Conservation (phyloP, 1,139 yeast genomes). For the Taiozyma sp. region DNA sequence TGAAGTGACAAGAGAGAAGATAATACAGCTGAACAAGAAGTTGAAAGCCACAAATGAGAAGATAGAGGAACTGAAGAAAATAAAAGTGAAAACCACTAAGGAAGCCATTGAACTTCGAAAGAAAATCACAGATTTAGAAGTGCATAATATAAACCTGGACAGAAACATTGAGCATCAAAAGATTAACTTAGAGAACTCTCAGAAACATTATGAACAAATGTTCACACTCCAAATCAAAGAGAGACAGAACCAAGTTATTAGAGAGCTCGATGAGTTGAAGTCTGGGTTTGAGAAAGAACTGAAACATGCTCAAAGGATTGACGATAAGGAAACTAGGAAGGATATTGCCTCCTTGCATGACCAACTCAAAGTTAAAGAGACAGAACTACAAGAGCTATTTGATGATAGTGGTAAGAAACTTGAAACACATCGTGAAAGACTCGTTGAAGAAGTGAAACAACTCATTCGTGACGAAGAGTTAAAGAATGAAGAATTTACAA, state of each 20-base stretch:
- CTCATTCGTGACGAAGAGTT: conserved; percentile 10
- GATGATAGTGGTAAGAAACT: conserved; percentile 7
- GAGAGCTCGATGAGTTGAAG: conserved; percentile 16
- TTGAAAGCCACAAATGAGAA: conserved; percentile 5
- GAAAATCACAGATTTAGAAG: conserved; percentile 13
- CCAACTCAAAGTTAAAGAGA: not conserved
- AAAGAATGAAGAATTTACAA: conserved; percentile 12
- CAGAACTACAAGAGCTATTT: conserved; percentile 1
- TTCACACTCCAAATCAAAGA: conserved; percentile 12
- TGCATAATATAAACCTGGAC: conserved; percentile 11
- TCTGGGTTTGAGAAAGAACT: conserved; percentile 1
- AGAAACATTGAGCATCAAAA: conserved; percentile 7
- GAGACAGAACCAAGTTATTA: conserved; percentile 8
- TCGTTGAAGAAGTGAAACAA: conserved; percentile 4
- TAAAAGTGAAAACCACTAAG: conserved; percentile 1
- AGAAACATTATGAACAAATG: conserved; percentile 12
- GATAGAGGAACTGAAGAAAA: conserved; percentile 4
- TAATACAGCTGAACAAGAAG: conserved; percentile 7
- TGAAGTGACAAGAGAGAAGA: conserved; percentile 7
- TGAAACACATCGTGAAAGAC: conserved; percentile 1
- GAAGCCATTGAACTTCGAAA: conserved; percentile 6
- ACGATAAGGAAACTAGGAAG: conserved; percentile 5
- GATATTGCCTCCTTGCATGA: conserved; percentile 12
- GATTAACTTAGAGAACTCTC: conserved; percentile 3
- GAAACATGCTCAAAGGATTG: conserved; percentile 1